Evolutionary conservation across 768 basidiomycete genomes (phyloP).

Genomic region (Holtermannia corniformis): DNA sequence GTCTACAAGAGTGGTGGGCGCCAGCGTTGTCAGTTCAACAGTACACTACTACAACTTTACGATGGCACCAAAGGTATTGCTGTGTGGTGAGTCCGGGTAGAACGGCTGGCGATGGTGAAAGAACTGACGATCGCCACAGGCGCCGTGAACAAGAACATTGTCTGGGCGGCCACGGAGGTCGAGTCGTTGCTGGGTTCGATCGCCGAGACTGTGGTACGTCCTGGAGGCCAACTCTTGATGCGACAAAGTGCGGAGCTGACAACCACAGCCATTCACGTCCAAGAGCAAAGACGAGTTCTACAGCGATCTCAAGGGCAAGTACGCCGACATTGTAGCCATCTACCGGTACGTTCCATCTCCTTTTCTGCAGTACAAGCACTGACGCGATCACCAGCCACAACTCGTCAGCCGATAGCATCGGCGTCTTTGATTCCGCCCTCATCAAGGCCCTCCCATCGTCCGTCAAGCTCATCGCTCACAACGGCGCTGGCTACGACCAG

Average conservation of each 20-base stretch:
- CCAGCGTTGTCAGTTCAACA: too few species aligned
- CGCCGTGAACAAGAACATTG: background rate
- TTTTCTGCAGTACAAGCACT: background rate
- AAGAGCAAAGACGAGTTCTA: constrained; percentile 61
- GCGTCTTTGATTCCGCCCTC: constrained; percentile 70
- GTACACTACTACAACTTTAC: background rate
- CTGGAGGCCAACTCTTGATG: background rate
- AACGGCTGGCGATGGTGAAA: background rate
- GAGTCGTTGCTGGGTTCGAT: background rate
- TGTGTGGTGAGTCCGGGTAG: background rate
- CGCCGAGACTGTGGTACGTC: background rate
- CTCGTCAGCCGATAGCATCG: constrained; percentile 55
- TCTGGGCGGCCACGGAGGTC: background rate
- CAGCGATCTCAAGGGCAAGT: constrained; percentile 59
- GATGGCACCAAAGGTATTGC: background rate
- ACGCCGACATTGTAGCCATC: constrained; percentile 61
- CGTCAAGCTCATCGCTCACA: constrained; percentile 81
- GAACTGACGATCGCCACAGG: background rate
- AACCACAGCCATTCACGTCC: constrained; percentile 52
- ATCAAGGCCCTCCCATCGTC: constrained; percentile 56
- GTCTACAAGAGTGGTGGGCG: too few species aligned
- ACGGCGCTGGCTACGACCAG: constrained; percentile 86
- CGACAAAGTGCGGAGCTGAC: background rate
- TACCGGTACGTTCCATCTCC: constrained; percentile 47
- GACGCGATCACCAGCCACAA: constrained; percentile 46